Conservation (phyloP, 495 filamentous ascomycete species). For the Neurospora sublineolata region DNA sequence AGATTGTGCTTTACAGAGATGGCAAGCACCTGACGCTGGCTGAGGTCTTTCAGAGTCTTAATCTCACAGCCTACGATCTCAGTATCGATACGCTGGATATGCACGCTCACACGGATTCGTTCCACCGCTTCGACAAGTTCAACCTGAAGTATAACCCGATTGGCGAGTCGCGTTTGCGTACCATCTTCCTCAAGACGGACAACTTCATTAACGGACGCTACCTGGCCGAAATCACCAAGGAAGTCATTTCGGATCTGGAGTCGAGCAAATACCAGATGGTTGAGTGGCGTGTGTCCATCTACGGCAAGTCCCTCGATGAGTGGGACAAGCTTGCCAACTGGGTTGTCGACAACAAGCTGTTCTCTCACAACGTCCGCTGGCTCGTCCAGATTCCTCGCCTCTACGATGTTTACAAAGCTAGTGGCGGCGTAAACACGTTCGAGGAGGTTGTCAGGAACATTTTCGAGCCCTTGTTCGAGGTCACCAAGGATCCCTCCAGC, state of each 20-base stretch:
- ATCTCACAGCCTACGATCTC: conserved; percentile 89
- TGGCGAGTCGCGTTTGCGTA: conserved; percentile 85
- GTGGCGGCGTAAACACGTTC: conserved; percentile 72
- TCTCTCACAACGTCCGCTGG: conserved; percentile 96
- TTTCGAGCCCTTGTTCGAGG: conserved; percentile 90
- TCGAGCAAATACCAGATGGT: conserved; percentile 99
- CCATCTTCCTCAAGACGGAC: conserved; percentile 96
- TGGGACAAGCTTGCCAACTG: conserved; percentile 97
- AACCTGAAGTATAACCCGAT: conserved; percentile 98
- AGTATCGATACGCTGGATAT: conserved; percentile 98
- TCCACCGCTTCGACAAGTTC: conserved; percentile 99
- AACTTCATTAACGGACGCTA: conserved; percentile 95
- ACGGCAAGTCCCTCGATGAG: conserved; percentile 81
- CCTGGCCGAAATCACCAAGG: conserved; percentile 91
- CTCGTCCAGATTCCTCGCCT: conserved; percentile 89
- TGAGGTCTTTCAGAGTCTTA: conserved; percentile 96
- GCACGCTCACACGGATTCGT: conserved; percentile 97
- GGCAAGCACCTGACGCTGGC: conserved; percentile 81
- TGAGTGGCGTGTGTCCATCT: conserved; percentile 96
- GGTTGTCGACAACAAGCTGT: conserved; percentile 98
- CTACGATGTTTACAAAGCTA: conserved; percentile 90
- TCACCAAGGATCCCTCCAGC: conserved; percentile 71
- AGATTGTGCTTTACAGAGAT: conserved; percentile 86
- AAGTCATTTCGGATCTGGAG: conserved; percentile 95
- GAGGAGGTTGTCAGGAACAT: conserved; percentile 86